These are phyloP conservation scores for Westerdykella aurantiaca DNA, from an alignment of 2,329 filamentous ascomycete species.

Conservation along the genomic window DNA sequence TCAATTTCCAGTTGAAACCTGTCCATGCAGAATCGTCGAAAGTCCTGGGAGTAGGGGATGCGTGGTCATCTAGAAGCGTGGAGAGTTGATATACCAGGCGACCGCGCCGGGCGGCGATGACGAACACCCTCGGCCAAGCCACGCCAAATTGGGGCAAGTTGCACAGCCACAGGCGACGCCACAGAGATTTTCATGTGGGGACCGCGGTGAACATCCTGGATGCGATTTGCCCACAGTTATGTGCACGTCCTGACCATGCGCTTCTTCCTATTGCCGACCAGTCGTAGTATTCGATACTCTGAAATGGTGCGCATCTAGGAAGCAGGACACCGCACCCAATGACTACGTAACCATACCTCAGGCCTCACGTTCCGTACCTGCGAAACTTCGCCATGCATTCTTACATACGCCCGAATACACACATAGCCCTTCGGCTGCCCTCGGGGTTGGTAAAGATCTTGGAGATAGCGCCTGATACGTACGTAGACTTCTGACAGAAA, in stretches of 20 bases:
- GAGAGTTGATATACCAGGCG: not conserved
- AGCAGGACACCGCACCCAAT: too few species aligned
- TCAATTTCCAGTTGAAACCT: too few species aligned
- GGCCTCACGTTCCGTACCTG: too few species aligned
- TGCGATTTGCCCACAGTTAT: not conserved
- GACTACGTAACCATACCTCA: too few species aligned
- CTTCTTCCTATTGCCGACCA: too few species aligned
- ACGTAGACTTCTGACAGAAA: constrained; percentile 36
- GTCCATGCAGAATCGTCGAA: not conserved
- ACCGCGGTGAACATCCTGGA: not conserved
- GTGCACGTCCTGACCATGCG: too few species aligned
- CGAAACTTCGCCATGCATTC: constrained; percentile 36
- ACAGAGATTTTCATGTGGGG: not conserved
- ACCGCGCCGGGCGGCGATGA: not conserved
- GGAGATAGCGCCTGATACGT: constrained; percentile 59
- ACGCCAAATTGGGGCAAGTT: too few species aligned
- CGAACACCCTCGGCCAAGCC: not conserved
- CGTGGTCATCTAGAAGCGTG: not conserved
- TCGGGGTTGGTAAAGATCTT: constrained; percentile 55
- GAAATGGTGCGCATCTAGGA: too few species aligned
- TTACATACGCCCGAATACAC: constrained; percentile 46
- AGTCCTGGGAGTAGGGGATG: not conserved
- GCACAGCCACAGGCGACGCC: not conserved
- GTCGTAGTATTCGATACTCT: too few species aligned
- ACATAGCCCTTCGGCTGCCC: constrained; percentile 52